Evolutionary conservation across 768 basidiomycete genomes (phyloP).

Genomic region (Mycena alexandri): DNA sequence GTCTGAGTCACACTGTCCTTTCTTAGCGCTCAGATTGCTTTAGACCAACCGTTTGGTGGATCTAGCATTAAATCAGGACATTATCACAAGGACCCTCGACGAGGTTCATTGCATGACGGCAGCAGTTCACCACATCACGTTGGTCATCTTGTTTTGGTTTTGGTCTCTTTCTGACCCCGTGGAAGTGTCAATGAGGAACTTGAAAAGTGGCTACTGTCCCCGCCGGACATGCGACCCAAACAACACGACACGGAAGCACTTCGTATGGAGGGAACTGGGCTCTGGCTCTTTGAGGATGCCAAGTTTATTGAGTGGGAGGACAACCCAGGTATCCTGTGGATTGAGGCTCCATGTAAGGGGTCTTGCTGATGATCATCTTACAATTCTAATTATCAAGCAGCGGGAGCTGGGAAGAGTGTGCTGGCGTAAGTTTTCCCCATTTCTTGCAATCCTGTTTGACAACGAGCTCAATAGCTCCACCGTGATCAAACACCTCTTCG

Average conservation of each 20-base stretch:
- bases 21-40: background rate
- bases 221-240: conserved; percentile 11
- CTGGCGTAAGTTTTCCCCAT: background rate
- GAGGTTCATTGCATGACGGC: no score
- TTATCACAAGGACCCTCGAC: background rate
- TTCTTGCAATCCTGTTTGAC: background rate
- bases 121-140: conserved; percentile 13
- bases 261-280: conserved; percentile 11
- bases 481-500: background rate
- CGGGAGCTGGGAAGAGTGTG: conserved; percentile 18
- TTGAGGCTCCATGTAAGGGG: conserved; percentile 13
- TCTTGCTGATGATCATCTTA: background rate
- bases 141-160: background rate
- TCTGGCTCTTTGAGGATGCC: conserved; percentile 7
- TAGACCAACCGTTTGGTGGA: conserved; percentile 26
- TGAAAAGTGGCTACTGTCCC: conserved; percentile 12
- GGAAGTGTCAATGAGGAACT: conserved; percentile 3
- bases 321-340: conserved; percentile 5
- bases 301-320: conserved; percentile 21
- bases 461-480: background rate
- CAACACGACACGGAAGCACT: conserved; percentile 15
- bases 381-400: conserved; percentile 1
- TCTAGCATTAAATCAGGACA: conserved; percentile 2
- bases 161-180: no score
- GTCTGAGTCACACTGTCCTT: background rate